A percentile compares a stretch with the other conserved stretches of the same genome.
These are phyloP conservation scores for Penicillium desertorum DNA, from an alignment of 495 filamentous ascomycete genomes.

Conservation along the genomic window DNA sequence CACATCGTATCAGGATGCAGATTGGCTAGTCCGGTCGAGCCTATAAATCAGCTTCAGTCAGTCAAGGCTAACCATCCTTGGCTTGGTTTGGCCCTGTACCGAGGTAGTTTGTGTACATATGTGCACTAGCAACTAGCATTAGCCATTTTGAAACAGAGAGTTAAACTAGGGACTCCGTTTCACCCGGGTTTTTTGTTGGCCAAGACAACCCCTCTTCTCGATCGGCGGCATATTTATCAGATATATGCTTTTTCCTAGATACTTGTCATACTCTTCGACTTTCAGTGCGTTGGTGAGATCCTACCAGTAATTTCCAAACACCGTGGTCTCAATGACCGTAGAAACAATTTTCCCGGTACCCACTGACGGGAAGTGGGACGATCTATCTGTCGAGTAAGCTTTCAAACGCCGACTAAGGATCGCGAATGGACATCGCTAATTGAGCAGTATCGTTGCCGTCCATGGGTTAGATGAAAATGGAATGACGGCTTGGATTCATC, in stretches of 20 bases:
- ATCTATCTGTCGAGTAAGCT: constrained; percentile 5
- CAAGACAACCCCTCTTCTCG: background rate
- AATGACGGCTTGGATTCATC: constrained; percentile 9
- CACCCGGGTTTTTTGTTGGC: background rate
- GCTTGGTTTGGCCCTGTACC: constrained; percentile 1
- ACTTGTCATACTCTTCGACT: background rate
- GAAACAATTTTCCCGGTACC: constrained; percentile 3
- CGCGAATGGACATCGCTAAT: background rate
- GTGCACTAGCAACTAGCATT: background rate
- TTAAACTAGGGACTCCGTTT: background rate
- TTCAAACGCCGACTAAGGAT: background rate
- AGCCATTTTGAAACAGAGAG: background rate
- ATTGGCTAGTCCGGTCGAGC: background rate
- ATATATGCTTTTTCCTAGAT: background rate
- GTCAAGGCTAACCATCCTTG: background rate
- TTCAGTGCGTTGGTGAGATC: background rate
- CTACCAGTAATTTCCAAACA: background rate
- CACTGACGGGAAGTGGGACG: background rate
- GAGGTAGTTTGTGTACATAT: background rate
- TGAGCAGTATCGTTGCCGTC: constrained; percentile 5
- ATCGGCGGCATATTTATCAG: background rate
- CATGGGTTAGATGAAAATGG: constrained; percentile 1
- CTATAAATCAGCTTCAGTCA: constrained; percentile 3
- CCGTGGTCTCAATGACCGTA: background rate
- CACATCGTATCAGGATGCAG: background rate